Conservation (phyloP, 176 grass and related monocot species). For the Hyparrhenia diplandra region DNA sequence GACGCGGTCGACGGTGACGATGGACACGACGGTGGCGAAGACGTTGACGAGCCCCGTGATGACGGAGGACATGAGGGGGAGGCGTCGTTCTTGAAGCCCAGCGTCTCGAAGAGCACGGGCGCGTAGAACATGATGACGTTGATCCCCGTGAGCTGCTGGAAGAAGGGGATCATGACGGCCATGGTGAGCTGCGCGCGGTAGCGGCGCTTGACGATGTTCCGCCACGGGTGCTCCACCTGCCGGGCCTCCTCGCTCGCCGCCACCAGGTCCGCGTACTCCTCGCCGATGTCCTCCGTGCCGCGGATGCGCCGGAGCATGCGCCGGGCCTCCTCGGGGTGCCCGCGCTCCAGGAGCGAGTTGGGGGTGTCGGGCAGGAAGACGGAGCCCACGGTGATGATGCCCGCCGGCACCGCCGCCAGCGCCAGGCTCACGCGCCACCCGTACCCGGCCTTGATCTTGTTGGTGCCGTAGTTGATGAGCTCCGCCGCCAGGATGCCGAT, state of each 20-base stretch:
- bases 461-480: slow-evolving; percentile 87
- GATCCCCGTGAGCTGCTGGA: slow-evolving; percentile 74
- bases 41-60: slow-evolving; percentile 66
- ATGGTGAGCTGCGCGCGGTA: slow-evolving; percentile 63
- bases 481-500: slow-evolving; percentile 81
- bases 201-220: slow-evolving; percentile 40
- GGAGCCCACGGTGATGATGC: slow-evolving; percentile 73
- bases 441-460: slow-evolving; percentile 77
- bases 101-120: slow-evolving; percentile 59
- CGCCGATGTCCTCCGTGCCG: slow-evolving; percentile 41
- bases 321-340: slow-evolving; percentile 41
- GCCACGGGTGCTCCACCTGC: slow-evolving; percentile 50
- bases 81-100: slow-evolving; percentile 53
- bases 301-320: slow-evolving; percentile 49
- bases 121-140: slow-evolving; percentile 87
- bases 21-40: slow-evolving; percentile 44
- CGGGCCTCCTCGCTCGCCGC: slow-evolving; percentile 51
- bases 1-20: slow-evolving; percentile 50
- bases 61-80: slow-evolving; percentile 70
- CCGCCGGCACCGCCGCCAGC: slow-evolving; percentile 79
- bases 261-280: slow-evolving; percentile 57
- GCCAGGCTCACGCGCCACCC: slow-evolving; percentile 89
- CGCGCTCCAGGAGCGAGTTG: slow-evolving; percentile 91
- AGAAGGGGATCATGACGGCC: slow-evolving; percentile 58
- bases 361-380: slow-evolving; percentile 96